Percentiles rank a stretch among this genome's conserved stretches.
phyloP scores from a whole-genome alignment of 306 rosid species.

The Quercus variabilis region DNA sequence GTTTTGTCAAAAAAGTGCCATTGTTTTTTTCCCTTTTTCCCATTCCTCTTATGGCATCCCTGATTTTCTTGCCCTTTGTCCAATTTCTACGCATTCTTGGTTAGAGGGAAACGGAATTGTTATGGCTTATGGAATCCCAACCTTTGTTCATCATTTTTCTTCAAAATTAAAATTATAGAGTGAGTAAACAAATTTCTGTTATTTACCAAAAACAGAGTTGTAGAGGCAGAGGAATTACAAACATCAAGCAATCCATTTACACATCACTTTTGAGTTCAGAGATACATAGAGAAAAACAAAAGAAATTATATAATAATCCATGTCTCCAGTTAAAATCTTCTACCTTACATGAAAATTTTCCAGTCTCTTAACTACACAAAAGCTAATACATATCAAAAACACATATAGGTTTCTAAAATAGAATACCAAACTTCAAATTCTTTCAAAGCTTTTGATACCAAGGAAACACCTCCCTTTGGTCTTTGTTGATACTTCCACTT shows the following conservation, averaged over 20 bases:
- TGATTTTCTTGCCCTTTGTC: no score
- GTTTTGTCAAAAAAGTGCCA: no score
- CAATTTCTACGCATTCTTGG: no score
- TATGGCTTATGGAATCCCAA: no score
- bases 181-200: no score
- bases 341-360: slow-evolving; percentile 32
- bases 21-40: no score
- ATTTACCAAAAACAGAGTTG: background rate
- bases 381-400: slow-evolving; percentile 34
- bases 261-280: slow-evolving; percentile 37
- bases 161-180: no score
- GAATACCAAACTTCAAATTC: slow-evolving; percentile 26
- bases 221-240: slow-evolving; percentile 4
- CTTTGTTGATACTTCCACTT: slow-evolving; percentile 16
- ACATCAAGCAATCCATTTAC: slow-evolving; percentile 46
- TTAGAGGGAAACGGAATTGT: no score
- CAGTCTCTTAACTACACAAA: slow-evolving; percentile 42
- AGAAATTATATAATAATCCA: slow-evolving; percentile 39
- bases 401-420: slow-evolving; percentile 33
- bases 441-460: slow-evolving; percentile 29
- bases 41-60: no score
- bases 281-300: slow-evolving; percentile 30
- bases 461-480: slow-evolving; percentile 17
- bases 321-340: slow-evolving; percentile 40
- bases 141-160: no score